Base-by-base conservation (phyloP, 148 eudicot species). In the Limonium bicolor region DNA sequence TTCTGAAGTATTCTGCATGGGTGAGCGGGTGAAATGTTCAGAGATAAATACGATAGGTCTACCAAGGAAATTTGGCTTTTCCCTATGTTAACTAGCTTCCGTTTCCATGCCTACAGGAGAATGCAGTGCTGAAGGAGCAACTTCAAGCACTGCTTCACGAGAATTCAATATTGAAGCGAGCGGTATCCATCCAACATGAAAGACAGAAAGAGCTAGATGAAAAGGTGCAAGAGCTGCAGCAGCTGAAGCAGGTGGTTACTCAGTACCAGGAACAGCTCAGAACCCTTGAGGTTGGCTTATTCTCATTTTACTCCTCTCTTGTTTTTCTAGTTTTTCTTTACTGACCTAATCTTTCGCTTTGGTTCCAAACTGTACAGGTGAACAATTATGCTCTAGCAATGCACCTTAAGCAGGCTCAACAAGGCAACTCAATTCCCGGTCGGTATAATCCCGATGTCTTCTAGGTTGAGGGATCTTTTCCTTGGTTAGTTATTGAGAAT, bases 181-280 rank as follows among this genome's bases (percentile, higher is more conserved):
- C 80, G 41, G 90, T 87, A n/a, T 59, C 80, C 29, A 87, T 73
- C 34, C 94, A 82, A 48, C 81, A 76, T 51, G 80, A 82, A 40
- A 79, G 96, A 0, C 90, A 77, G 40, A 87, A 82, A 58, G 94
- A 83, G 51, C 67, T 51, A 15, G 94, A 88, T 33, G 77, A 67
- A 22, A 71, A 59, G 64, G 55, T 41, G 47, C 78, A 53, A 35
- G 94, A 88, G 67, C 70, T 72, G 32, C 69, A 72, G 39, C 83
- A 77, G 20, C 46, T 88, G 47, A 83, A 73, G 76, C 83, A 83
- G 66, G 54, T 82, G 51, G 48, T 87, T 21, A 44, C 74, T 56
- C 83, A 74, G 33, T 77, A 79, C 61, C 94, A 88, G 61, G 92
- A 83, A 63, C 96, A 80, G 59, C 12, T 88, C 55, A 64, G 78